Evolutionary conservation across 805 yeast species (phyloP).

Genomic region (Barnettozyma wickerhamii): DNA sequence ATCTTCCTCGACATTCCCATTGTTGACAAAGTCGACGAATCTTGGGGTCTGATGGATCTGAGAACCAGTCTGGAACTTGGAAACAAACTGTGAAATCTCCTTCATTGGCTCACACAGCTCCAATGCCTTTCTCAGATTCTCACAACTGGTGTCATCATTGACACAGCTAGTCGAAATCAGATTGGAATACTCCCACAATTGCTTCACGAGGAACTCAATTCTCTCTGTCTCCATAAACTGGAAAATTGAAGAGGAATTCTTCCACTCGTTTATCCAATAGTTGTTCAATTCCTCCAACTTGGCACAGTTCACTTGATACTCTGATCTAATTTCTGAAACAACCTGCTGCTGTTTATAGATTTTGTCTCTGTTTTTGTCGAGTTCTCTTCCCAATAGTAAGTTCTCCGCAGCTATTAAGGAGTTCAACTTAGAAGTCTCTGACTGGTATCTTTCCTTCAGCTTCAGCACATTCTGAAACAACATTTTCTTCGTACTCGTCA

Average conservation of each 20-base stretch:
- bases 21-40: constrained; percentile 53
- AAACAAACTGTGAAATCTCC: constrained; percentile 54
- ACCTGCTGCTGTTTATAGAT: constrained; percentile 44
- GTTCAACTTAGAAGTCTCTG: constrained; percentile 54
- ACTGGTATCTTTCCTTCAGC: constrained; percentile 46
- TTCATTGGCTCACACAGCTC: constrained; percentile 62
- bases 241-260: constrained; percentile 50
- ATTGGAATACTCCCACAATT: constrained; percentile 76
- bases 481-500: constrained; percentile 43
- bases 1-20: constrained; percentile 35
- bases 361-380: constrained; percentile 54
- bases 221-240: constrained; percentile 72
- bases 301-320: constrained; percentile 52
- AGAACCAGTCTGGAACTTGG: constrained; percentile 59
- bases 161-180: constrained; percentile 72
- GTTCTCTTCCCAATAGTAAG: constrained; percentile 70
- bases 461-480: constrained; percentile 33
- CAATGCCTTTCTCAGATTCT: constrained; percentile 57
- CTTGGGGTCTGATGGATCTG: constrained; percentile 53
- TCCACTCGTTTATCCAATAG: constrained; percentile 72
- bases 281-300: constrained; percentile 54
- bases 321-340: constrained; percentile 40
- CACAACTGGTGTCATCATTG: constrained; percentile 72
- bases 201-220: constrained; percentile 62
- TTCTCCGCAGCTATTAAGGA: constrained; percentile 58